A percentile compares a stretch with the other conserved stretches of the same genome.
Evolutionary conservation across 345 rosid species (phyloP).

Genomic region (Gossypium rotundifolium): DNA sequence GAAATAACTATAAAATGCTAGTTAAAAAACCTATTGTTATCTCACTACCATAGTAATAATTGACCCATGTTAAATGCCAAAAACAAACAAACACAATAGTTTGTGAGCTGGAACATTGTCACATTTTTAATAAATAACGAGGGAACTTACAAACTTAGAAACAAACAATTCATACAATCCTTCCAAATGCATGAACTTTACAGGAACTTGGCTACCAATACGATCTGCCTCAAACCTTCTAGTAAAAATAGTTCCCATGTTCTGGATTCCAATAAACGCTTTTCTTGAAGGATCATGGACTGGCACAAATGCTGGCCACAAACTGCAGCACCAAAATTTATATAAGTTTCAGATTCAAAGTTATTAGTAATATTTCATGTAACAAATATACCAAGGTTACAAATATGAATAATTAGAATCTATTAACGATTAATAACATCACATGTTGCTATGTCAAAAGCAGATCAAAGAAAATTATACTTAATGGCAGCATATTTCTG

Average conservation of each 20-base stretch:
- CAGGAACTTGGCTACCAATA: conserved; percentile 89
- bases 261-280: conserved; percentile 90
- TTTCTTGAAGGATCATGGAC: conserved; percentile 91
- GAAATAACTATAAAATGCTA: background rate
- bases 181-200: conserved; percentile 94
- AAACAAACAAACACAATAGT: background rate
- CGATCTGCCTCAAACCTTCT: conserved; percentile 94
- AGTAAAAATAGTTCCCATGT: conserved; percentile 83
- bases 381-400: background rate
- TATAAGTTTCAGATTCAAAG: conserved; percentile 1
- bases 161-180: conserved; percentile 87
- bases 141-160: conserved; percentile 85
- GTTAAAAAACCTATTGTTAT: background rate
- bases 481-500: conserved; percentile 12
- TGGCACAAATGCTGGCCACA: conserved; percentile 97
- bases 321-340: conserved; percentile 41
- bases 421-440: background rate
- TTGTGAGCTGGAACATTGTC: background rate
- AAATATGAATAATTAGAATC: background rate
- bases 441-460: background rate
- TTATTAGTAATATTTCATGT: background rate
- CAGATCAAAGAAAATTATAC: conserved; percentile 3
- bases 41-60: background rate
- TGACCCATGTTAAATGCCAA: background rate
- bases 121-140: background rate